Evolutionary conservation across 495 filamentous ascomycete species (phyloP).

Genomic region (Diplogelasinospora grovesii): DNA sequence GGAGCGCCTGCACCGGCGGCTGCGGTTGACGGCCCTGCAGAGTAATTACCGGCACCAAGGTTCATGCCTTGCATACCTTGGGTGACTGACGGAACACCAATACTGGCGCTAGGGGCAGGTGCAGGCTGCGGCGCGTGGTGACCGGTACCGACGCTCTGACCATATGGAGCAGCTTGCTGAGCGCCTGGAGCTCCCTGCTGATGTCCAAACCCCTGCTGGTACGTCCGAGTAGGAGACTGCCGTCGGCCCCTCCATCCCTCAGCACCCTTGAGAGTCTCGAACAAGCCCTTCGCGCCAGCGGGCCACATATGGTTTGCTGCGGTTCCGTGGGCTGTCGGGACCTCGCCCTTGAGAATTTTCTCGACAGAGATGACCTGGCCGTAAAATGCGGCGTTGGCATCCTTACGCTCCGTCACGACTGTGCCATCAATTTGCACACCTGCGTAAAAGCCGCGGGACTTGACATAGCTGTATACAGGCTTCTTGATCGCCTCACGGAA

Average conservation of each 20-base stretch:
- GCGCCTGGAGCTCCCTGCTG: too few species aligned
- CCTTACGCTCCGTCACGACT: slow-evolving; percentile 68
- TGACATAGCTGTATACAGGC: slow-evolving; percentile 76
- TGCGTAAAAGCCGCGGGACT: slow-evolving; percentile 71
- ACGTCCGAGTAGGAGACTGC: too few species aligned
- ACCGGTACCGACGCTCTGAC: not conserved
- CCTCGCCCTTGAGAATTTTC: slow-evolving; percentile 65
- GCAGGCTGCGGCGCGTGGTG: not conserved
- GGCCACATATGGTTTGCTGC: slow-evolving; percentile 25
- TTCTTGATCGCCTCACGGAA: slow-evolving; percentile 26
- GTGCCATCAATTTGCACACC: slow-evolving; percentile 75
- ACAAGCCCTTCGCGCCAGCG: slow-evolving; percentile 12
- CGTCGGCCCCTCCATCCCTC: slow-evolving; percentile 20
- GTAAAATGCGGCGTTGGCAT: slow-evolving; percentile 76
- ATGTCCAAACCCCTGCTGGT: slow-evolving; percentile 8
- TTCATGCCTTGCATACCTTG: slow-evolving; percentile 7
- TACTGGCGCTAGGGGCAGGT: not conserved
- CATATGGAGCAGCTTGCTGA: not conserved
- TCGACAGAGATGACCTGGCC: slow-evolving; percentile 53
- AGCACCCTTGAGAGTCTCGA: slow-evolving; percentile 21
- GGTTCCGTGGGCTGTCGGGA: slow-evolving; percentile 16
- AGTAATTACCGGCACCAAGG: not conserved
- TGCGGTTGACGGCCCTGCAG: slow-evolving; percentile 10
- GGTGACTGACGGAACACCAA: not conserved
- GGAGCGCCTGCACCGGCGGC: slow-evolving; percentile 4